Base-by-base conservation (phyloP, 345 rosid genomes). In the Sonneratia alba region DNA sequence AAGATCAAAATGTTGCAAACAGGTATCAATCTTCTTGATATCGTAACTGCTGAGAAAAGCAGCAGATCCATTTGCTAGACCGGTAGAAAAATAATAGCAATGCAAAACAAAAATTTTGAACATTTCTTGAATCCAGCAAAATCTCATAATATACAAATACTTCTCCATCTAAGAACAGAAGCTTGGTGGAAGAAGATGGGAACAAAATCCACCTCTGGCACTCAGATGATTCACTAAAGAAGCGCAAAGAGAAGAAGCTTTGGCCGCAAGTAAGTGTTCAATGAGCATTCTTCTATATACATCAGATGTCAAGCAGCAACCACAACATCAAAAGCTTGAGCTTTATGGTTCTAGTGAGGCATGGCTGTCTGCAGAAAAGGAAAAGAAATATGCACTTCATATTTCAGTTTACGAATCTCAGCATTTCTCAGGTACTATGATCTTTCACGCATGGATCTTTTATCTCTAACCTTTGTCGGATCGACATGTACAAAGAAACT, bases 401-500 rank as follows among this genome's bases (percentile, higher is more conserved):
- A 11, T 7, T 57, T 57, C 34, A 57, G 34, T 22, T 57, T 16
- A 53, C 63, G 32, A 22, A n/a, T 57, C n/a, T 57, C 6, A 57
- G 34, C 32, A 0, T 57, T 10, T n/a, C 11, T 4, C 12, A 32
- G 38, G 12, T 11, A 27, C 66, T 34, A 62, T 24, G 37, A 37
- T 22, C 16, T 62, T 62, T 27, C 32, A 5, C 1, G 37, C 32
- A 13, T 0, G 19, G 38, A 7, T 27, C 3, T 27, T 22, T 6
- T 12, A 2, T 62, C 3, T 10, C 53, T 36, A 68, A 75, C 79
- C 47, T 68, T 59, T 7, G 36, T 11, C 7, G 75, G 79, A 72
- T 76, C 79, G 16, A 51, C 72, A 27, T 76, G 79, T 38, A 76
- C 79, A 63, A 76, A 76, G 51, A 47, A 47, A 47, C 51, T 47